Base-by-base conservation (phyloP, 164 flowering plant species). In the Vitis amurensis region DNA sequence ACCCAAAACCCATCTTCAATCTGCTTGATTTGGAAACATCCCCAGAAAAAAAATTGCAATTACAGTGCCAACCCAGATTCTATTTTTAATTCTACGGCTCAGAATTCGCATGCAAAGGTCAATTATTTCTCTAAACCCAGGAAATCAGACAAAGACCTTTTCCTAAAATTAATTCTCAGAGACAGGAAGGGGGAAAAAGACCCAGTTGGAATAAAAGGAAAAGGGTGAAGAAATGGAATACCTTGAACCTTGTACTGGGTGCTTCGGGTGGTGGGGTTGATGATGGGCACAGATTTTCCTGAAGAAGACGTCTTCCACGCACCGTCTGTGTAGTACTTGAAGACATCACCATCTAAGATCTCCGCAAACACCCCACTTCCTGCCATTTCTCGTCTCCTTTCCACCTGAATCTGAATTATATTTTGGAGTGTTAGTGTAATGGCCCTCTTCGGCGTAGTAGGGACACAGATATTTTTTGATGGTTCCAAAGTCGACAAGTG, bases 221-320 rank as follows among this genome's bases (percentile, higher is more conserved):
- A 48, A 8, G 44, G 44, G 44, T 37, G 6, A 59, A 55, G 53
- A 66, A 63, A 61, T 3, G 13, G 23, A 27, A 19, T 74, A 96
- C 98, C 99, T 91, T 96, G 99, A 79, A 96, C 99, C 68, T 86
- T 96, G 84, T 84, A 96, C 70, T 93, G 97, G 10, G 90, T 83
- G 68, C 88, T 92, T 30, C 98, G 76, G 1, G 97, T 91, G 37
- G 98, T 88, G 2, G 98, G 99, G 67, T 96, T 96, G 80, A 96
- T 76, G 55, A 96, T 96, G 53, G 92, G 23, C 23, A 96, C 99
- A 53, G 85, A 78, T 72, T 93, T 92, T 0, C 97, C 97, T 4
- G 98, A 93, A 50, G 92, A 72, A 3, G 97, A 96, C 59, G 69
- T 79, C 81, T 80, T 89, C 99, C 99, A 96, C 73, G 87, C 97